These are phyloP conservation scores for Eucalyptus curtisii DNA, from an alignment of 345 rosid genomes.

Conservation along the genomic window DNA sequence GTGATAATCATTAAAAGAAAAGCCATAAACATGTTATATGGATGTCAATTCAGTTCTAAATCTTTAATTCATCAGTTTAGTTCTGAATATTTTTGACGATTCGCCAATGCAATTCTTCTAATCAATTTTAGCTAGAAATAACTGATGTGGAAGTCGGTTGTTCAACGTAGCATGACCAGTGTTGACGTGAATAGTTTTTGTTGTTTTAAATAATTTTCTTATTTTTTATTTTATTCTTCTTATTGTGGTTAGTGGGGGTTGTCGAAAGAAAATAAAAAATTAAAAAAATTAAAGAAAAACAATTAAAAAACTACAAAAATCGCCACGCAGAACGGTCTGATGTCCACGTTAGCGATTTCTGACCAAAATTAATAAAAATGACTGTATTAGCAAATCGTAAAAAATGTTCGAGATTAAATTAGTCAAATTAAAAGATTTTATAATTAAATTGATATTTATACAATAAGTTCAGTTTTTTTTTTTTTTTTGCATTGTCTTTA, in stretches of 20 bases:
- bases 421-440: not conserved
- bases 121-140: accelerated
- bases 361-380: accelerated
- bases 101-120: accelerated
- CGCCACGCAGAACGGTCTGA: accelerated
- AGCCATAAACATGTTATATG: accelerated
- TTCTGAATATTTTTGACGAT: accelerated
- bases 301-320: not conserved
- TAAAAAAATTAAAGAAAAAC: not conserved
- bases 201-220: not conserved
- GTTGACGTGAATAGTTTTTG: accelerated
- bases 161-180: accelerated
- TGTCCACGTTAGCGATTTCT: accelerated
- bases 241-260: not conserved
- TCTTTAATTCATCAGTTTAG: accelerated
- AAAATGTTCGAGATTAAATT: not conserved
- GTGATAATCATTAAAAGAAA: not conserved
- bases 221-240: not conserved
- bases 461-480: accelerated
- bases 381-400: accelerated
- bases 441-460: accelerated
- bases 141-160: accelerated
- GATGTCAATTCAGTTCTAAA: accelerated
- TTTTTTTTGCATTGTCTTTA: not conserved
- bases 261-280: not conserved